phyloP scores from a whole-genome alignment of 129 eudicot genomes.

The Cynara cardunculus region DNA sequence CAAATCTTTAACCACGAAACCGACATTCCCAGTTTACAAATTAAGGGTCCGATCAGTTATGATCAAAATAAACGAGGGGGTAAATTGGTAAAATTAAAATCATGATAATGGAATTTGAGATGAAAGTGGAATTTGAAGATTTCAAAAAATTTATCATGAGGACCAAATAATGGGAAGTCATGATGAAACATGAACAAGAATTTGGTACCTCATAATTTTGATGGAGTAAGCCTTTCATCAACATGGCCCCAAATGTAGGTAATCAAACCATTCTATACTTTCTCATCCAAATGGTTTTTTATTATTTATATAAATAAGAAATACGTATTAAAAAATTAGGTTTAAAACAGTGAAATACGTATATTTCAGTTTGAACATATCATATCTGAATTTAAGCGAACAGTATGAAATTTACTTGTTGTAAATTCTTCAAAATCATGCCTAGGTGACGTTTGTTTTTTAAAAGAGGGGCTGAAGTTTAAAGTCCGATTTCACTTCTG shows the following conservation, averaged over 20 bases:
- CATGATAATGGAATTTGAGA: slow-evolving; percentile 15
- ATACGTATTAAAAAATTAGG: background rate
- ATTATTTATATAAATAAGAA: background rate
- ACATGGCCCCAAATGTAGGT: slow-evolving; percentile 33
- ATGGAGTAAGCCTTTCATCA: slow-evolving; percentile 38
- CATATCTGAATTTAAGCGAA: background rate
- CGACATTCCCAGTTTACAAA: background rate
- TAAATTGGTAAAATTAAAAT: slow-evolving; percentile 17
- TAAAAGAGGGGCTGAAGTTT: too few species aligned
- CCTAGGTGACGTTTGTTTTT: too few species aligned
- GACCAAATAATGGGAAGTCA: slow-evolving; percentile 37
- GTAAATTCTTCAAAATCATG: background rate
- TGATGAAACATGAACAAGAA: slow-evolving; percentile 32
- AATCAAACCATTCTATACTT: slow-evolving; percentile 17
- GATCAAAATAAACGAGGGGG: background rate
- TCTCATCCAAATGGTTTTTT: background rate
- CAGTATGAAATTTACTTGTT: background rate
- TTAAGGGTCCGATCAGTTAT: background rate
- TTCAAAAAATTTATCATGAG: slow-evolving; percentile 36
- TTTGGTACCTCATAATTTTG: slow-evolving; percentile 18
- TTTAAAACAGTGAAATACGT: background rate
- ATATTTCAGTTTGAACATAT: background rate
- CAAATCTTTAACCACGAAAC: background rate
- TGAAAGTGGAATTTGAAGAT: slow-evolving; percentile 34
- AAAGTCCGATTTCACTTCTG: too few species aligned